Base-by-base conservation (phyloP, 805 yeast species). In the Candida verbasci region DNA sequence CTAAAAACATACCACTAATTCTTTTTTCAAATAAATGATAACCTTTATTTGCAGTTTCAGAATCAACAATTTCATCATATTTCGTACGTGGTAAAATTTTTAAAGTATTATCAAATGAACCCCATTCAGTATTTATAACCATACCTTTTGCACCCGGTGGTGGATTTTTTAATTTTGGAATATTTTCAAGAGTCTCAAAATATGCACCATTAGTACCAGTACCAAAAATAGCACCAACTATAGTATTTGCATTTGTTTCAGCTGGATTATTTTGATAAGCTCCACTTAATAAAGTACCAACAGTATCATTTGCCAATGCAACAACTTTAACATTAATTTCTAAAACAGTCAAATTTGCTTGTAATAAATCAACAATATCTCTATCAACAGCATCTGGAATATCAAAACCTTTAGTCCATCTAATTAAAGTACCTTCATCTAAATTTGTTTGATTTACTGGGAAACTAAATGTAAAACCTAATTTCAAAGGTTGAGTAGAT, bases 121-220 rank as follows among this genome's bases (percentile, higher is more conserved):
- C 97, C 96, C 97, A 93, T 63, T 93, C 98, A 31, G 96, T 89
- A 65, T 89, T 89, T 50, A 89, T 74, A 44, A 87, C 84, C 96
- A 89, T 89, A 44, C 80, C 78, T 2, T 70, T 67, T 35, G 72
- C 69, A 24, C 78, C 80, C 23, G 65, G 60, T 2, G 73, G 69
- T 14, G 32, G 32, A 4, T 44, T 36, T n/a, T 78, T 76, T 43
- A 89, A 68, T 62, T 93, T 91, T 38, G 74, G 75, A 48, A 93
- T 85, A 38, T 80, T 74, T 28, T 76, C 80, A 35, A 88, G 58
- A 39, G 76, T 72, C 61, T 91, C 98, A 55, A 77, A 71, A 62
- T 93, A 91, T 11, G 96, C 96, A 43, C 97, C 97, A 60, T 91
- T 91, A 20, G 97, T 91, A 55, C 98, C 98, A 2, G 98, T 93